phyloP scores from a whole-genome alignment of 2,329 filamentous ascomycete genomes.

The Teratosphaeriaceae sp. region DNA sequence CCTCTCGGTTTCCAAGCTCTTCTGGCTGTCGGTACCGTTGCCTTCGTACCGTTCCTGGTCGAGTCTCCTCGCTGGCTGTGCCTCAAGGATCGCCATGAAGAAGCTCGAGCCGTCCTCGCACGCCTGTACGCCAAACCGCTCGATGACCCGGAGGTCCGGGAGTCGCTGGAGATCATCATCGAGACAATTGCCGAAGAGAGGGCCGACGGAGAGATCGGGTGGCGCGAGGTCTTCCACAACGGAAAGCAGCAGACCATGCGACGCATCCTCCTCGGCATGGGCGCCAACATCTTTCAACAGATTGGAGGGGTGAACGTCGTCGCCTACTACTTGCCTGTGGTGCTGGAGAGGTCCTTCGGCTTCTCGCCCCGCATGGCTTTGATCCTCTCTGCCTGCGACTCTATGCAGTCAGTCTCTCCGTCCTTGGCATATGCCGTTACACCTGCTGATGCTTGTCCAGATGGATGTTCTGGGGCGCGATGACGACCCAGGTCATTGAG shows the following conservation, averaged over 20 bases:
- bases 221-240: conserved; percentile 10
- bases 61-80: conserved; percentile 16
- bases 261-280: conserved; percentile 53
- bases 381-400: conserved; percentile 10
- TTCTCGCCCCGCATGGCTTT: conserved; percentile 11
- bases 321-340: conserved; percentile 12
- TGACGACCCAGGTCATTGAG: conserved; percentile 9
- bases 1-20: conserved; percentile 13
- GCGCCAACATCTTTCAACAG: conserved; percentile 24
- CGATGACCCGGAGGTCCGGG: conserved; percentile 8
- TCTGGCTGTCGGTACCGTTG: conserved; percentile 11
- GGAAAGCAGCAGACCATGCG: conserved; percentile 49
- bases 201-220: conserved; percentile 11
- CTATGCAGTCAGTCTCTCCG: too few relatives aligned
- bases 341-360: conserved; percentile 12
- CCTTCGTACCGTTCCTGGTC: conserved; percentile 9
- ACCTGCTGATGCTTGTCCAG: too few relatives aligned
- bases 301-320: conserved; percentile 11
- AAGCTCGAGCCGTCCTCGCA: conserved; percentile 12
- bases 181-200: conserved; percentile 12
- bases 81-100: conserved; percentile 12
- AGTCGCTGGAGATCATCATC: conserved; percentile 11
- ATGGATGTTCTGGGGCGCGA: conserved; percentile 13
- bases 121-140: conserved; percentile 8
- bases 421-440: too few relatives aligned